Conservation (phyloP, 495 filamentous ascomycete species). For the Aspergillus leporis region DNA sequence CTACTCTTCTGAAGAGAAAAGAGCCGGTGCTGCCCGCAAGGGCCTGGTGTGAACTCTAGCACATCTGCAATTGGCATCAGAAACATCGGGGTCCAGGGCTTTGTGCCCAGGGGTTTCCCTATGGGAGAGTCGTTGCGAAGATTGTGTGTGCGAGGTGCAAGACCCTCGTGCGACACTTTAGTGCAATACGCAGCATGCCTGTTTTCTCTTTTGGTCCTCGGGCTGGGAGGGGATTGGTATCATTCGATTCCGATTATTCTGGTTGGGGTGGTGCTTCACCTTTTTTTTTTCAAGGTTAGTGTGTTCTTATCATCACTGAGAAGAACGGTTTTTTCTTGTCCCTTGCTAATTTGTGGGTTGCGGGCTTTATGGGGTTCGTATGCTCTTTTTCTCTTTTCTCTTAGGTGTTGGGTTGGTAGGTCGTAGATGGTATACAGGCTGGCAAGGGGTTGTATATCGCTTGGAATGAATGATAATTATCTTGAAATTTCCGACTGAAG, state of each 20-base stretch:
- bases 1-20: slow-evolving; percentile 25
- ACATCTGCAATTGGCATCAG: slow-evolving; percentile 98
- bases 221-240: slow-evolving; percentile 54
- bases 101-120: slow-evolving; percentile 45
- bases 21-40: slow-evolving; percentile 75
- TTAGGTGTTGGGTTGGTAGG: slow-evolving; percentile 12
- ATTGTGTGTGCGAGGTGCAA: slow-evolving; percentile 69
- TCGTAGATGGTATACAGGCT: not conserved
- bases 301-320: slow-evolving; percentile 21
- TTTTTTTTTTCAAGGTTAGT: slow-evolving; percentile 65
- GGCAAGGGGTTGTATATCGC: not conserved
- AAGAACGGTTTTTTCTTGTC: slow-evolving; percentile 34
- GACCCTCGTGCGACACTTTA: slow-evolving; percentile 76
- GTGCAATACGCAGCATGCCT: slow-evolving; percentile 98
- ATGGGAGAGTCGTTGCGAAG: slow-evolving; percentile 92
- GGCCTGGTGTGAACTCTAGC: slow-evolving; percentile 78
- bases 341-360: slow-evolving; percentile 43
- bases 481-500: too few relatives aligned
- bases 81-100: slow-evolving; percentile 72
- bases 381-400: slow-evolving; percentile 7
- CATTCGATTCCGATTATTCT: slow-evolving; percentile 99
- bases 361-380: slow-evolving; percentile 11
- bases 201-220: slow-evolving; percentile 32
- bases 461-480: not conserved
- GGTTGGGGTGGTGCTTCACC: slow-evolving; percentile 79